Percentiles rank a stretch among this genome's conserved stretches.
Conservation (phyloP, 352 stramenopile species). For the Globisporangium paroecandrum region DNA sequence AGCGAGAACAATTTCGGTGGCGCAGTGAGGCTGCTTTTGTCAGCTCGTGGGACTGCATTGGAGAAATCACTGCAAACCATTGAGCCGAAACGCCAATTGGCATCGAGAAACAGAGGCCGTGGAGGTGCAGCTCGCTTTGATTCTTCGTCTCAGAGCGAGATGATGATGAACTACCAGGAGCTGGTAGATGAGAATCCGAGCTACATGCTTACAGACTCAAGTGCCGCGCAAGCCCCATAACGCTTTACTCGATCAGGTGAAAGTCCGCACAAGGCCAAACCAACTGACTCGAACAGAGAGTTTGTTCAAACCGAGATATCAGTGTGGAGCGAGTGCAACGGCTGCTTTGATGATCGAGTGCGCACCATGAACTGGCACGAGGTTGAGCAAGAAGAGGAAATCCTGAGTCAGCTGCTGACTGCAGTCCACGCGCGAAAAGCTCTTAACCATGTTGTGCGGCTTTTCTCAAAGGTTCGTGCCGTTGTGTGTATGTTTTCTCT, state of each 20-base stretch:
- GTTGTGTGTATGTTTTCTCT: background rate
- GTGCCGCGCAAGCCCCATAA: slow-evolving; percentile 26
- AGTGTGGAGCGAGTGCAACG: slow-evolving; percentile 72
- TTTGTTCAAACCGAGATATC: slow-evolving; percentile 34
- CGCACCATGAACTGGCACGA: slow-evolving; percentile 58
- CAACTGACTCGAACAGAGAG: slow-evolving; percentile 22
- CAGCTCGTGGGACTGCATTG: slow-evolving; percentile 30
- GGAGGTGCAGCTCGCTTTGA: slow-evolving; percentile 1
- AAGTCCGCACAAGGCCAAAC: slow-evolving; percentile 48
- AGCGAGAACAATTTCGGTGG: slow-evolving; percentile 46
- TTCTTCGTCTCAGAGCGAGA: slow-evolving; percentile 7
- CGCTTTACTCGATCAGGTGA: slow-evolving; percentile 20
- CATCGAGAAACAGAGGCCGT: background rate
- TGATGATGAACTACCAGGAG: slow-evolving; percentile 55
- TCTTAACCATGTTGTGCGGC: slow-evolving; percentile 63
- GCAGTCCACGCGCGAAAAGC: slow-evolving; percentile 65
- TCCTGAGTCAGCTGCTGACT: slow-evolving; percentile 55
- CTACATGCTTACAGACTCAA: slow-evolving; percentile 67
- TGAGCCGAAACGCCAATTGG: slow-evolving; percentile 2
- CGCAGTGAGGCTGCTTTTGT: slow-evolving; percentile 61
- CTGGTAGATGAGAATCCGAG: slow-evolving; percentile 78
- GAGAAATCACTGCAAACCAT: slow-evolving; percentile 16
- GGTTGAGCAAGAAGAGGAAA: slow-evolving; percentile 59
- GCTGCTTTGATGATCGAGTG: slow-evolving; percentile 55
- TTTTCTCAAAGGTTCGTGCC: slow-evolving; percentile 40